Percentiles rank a stretch among this genome's conserved stretches.
These are phyloP conservation scores for Phytophthora constricta DNA, from an alignment of 352 stramenopile genomes.

Conservation along the genomic window DNA sequence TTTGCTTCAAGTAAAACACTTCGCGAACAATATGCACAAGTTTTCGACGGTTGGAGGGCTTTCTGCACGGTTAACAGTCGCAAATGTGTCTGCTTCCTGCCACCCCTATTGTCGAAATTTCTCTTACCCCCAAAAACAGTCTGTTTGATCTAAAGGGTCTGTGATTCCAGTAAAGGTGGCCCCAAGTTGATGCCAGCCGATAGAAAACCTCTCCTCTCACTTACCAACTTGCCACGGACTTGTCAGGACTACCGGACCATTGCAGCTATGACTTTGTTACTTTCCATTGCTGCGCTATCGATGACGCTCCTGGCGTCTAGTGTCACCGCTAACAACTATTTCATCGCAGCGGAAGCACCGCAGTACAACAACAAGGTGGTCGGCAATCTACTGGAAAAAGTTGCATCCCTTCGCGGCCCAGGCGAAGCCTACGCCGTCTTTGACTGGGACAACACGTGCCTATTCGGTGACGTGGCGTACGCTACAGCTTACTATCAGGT, in stretches of 20 bases:
- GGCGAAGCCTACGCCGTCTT: constrained; percentile 46
- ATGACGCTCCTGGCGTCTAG: constrained; percentile 8
- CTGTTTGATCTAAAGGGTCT: no score
- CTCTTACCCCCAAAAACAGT: no score
- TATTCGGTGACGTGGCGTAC: constrained; percentile 56
- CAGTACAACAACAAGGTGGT: constrained; percentile 48
- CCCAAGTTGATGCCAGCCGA: no score
- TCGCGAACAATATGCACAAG: no score
- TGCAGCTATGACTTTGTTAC: background rate
- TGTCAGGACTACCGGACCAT: background rate
- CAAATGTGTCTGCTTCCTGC: no score
- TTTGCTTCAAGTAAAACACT: no score
- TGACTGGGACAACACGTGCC: constrained; percentile 61
- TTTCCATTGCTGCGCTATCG: constrained; percentile 8
- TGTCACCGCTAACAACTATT: constrained; percentile 18
- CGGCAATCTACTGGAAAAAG: constrained; percentile 32
- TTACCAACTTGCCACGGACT: background rate
- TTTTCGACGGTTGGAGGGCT: no score
- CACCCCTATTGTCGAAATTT: no score
- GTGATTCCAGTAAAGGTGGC: no score
- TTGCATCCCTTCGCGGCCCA: constrained; percentile 22
- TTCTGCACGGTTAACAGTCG: no score
- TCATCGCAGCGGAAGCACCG: constrained; percentile 43
- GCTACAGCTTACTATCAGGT: constrained; percentile 51
- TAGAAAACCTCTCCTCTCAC: background rate